A percentile compares a stretch with the other conserved stretches of the same genome.
Evolutionary conservation across 352 stramenopile species (phyloP).

Genomic region (Pythium chondricola): DNA sequence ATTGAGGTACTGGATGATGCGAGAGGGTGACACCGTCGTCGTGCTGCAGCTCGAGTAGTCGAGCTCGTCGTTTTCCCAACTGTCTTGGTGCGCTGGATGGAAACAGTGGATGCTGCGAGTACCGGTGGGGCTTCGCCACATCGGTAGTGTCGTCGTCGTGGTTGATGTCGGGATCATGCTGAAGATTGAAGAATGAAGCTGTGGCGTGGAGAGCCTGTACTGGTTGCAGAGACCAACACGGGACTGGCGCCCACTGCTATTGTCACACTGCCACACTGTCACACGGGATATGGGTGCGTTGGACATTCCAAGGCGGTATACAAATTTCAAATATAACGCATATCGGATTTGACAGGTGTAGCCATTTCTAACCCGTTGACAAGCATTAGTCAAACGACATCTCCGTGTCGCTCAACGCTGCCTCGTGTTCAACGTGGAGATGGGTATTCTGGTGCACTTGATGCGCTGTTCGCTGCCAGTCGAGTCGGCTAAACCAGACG

Average conservation of each 20-base stretch:
- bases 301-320: conserved; percentile 2
- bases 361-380: conserved; percentile 1
- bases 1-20: conserved; percentile 16
- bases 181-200: conserved; percentile 1
- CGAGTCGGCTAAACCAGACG: conserved; percentile 35
- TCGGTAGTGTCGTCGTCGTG: conserved; percentile 3
- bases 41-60: neutral
- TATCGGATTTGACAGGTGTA: conserved; percentile 6
- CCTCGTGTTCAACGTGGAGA: conserved; percentile 22
- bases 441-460: conserved; percentile 40
- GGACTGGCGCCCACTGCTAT: too few relatives aligned
- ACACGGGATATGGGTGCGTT: neutral
- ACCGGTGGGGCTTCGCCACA: conserved; percentile 16
- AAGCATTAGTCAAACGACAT: neutral
- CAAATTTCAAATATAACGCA: neutral
- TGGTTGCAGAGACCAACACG: neutral
- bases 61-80: conserved; percentile 16
- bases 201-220: neutral
- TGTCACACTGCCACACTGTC: neutral
- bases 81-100: conserved; percentile 1
- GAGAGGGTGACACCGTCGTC: conserved; percentile 2
- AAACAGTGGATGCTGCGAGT: conserved; percentile 3
- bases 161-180: neutral
- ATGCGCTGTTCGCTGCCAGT: conserved; percentile 46
- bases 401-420: neutral